Conservation (phyloP, 2,329 filamentous ascomycete species). For the Hymenoscyphus linearis region DNA sequence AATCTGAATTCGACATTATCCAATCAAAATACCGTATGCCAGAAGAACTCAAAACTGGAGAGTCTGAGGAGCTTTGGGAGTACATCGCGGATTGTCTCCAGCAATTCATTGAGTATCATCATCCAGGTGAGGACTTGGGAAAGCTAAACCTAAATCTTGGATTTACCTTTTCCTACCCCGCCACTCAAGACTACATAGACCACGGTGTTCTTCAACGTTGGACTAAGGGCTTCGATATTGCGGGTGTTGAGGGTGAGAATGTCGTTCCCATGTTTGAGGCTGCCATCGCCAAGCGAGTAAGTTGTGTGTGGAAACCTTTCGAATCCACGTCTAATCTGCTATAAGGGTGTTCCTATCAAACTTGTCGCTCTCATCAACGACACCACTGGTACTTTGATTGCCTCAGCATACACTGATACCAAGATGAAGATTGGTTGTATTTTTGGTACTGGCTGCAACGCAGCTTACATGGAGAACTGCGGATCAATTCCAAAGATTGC, state of each 20-base stretch:
- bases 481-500: constrained; percentile 91
- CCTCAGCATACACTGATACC: constrained; percentile 91
- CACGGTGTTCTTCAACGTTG: constrained; percentile 89
- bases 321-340: constrained; percentile 14
- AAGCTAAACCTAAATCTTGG: constrained; percentile 68
- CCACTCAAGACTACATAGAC: constrained; percentile 88
- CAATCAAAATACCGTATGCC: constrained; percentile 97
- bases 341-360: constrained; percentile 81
- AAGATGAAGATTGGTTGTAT: constrained; percentile 95
- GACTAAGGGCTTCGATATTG: constrained; percentile 97
- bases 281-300: constrained; percentile 64
- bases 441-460: constrained; percentile 97
- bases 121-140: constrained; percentile 59
- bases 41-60: constrained; percentile 82
- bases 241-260: constrained; percentile 84
- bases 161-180: constrained; percentile 95
- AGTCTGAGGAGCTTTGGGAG: constrained; percentile 83
- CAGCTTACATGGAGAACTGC: constrained; percentile 93
- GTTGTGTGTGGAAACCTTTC: constrained; percentile 16
- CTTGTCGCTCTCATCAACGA: constrained; percentile 93
- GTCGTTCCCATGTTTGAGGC: constrained; percentile 84
- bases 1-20: constrained; percentile 88
- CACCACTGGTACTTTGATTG: constrained; percentile 93
- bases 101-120: constrained; percentile 84
- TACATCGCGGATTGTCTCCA: constrained; percentile 90